Evolutionary conservation across 257 asterid genomes (phyloP).

Genomic region (Galeopsis tetrahit): DNA sequence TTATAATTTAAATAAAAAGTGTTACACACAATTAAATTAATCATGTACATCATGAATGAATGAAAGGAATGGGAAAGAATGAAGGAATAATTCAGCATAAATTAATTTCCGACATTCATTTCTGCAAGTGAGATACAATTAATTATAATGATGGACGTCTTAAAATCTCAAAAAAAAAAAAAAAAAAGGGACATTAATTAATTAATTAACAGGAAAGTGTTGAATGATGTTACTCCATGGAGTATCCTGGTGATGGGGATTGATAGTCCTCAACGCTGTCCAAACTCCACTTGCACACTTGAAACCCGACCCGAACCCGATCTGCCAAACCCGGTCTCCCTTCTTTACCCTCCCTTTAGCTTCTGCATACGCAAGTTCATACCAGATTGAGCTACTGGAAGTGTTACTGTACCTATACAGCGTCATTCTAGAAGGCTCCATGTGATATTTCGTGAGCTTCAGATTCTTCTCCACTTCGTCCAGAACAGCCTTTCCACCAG

Average conservation of each 20-base stretch:
- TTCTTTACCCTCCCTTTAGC: slow-evolving; percentile 71
- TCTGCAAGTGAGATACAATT: too few species aligned
- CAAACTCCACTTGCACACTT: slow-evolving; percentile 61
- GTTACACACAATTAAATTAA: too few species aligned
- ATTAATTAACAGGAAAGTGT: not conserved
- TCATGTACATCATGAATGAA: too few species aligned
- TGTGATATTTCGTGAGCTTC: slow-evolving; percentile 54
- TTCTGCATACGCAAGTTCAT: slow-evolving; percentile 68
- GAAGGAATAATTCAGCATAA: too few species aligned
- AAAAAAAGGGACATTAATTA: too few species aligned
- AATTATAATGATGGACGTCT: too few species aligned
- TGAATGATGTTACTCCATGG: slow-evolving; percentile 39
- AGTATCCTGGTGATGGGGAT: slow-evolving; percentile 33
- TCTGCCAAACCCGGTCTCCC: slow-evolving; percentile 71
- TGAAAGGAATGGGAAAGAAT: too few species aligned
- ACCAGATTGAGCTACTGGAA: slow-evolving; percentile 73
- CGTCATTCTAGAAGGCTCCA: slow-evolving; percentile 72
- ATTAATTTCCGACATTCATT: too few species aligned
- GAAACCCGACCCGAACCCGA: slow-evolving; percentile 61
- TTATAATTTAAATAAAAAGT: too few species aligned
- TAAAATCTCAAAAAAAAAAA: too few species aligned
- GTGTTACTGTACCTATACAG: slow-evolving; percentile 70
- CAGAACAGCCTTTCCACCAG: slow-evolving; percentile 75
- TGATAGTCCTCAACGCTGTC: slow-evolving; percentile 31
- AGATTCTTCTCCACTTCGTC: slow-evolving; percentile 69